Evolutionary conservation across 306 rosid genomes (phyloP), one percentile per base, ranked within the genome.

Genomic region (Malus sylvestris): DNA sequence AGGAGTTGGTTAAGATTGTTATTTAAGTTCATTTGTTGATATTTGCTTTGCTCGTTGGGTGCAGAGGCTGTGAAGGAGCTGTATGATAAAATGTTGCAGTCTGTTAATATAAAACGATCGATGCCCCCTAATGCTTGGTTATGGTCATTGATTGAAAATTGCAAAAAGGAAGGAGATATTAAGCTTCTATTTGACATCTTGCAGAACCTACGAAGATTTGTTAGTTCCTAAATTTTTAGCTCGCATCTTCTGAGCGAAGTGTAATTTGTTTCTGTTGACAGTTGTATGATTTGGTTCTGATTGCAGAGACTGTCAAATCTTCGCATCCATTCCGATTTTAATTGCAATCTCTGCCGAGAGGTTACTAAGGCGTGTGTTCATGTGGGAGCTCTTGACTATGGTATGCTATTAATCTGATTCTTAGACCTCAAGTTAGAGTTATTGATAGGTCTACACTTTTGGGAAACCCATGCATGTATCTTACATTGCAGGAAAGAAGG

Each of bases 41-140:
- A 38, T 61, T 75, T 66, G 53, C 27, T 65, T 76, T 68, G 35
- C 44, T 16, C 75, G 18, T 75, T 81, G 38, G 80, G 60, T 83
- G 87, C 86, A 92, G 99, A 82, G 83, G 77, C 82, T 66, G 97
- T 85, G 74, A 95, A 95, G 89, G 96, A 89, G 74, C 77, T 89
- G 10, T 86, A 91, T 76, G 96, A 89, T 73, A 88, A 88, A 78
- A 90, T 92, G 83, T 82, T 90, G 42, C 79, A 90, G 13, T 95
- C 97, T 64, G 96, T 91, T 25, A 85, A 76, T 8, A 85, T 83
- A 30, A 84, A 91, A 79, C 82, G 87, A 80, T 78, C 97, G 4
- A 92, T 92, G 99, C 87, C 97, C 2, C 99, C 99, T 3, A 95
- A 95, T 82, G 96, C 99, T 82, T 95, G 96, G 96, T 44, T 88